Evolutionary conservation across 371 early-diverging fungal genomes (phyloP).

Genomic region (Amoeboaphelidium protococcarum): DNA sequence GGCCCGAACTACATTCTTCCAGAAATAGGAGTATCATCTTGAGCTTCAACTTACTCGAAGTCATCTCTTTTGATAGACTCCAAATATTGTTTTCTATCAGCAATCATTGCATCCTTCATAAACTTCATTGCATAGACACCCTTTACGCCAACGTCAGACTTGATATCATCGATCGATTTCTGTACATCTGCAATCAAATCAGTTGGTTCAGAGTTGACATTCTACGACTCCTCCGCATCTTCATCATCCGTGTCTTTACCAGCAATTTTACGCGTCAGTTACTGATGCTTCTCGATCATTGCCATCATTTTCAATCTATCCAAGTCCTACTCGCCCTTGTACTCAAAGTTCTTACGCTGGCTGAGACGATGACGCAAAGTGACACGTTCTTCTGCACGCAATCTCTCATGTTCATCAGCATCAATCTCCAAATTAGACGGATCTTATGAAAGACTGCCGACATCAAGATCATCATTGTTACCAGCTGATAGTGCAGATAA

Average conservation of each 20-base stretch:
- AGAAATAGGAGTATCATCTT: not conserved
- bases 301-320: conserved; percentile 60
- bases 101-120: conserved; percentile 37
- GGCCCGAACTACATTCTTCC: not conserved
- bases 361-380: conserved; percentile 65
- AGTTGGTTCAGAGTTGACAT: not conserved
- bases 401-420: not conserved
- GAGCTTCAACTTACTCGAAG: not conserved
- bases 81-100: not conserved
- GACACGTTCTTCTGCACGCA: conserved; percentile 38
- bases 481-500: conserved; percentile 3
- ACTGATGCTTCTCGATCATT: conserved; percentile 51
- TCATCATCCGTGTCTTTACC: conserved; percentile 16
- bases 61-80: conserved; percentile 6
- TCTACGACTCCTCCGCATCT: conserved; percentile 3
- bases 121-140: conserved; percentile 86
- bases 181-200: conserved; percentile 1
- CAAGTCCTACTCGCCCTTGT: too few species aligned
- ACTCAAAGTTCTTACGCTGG: too few species aligned
- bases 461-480: conserved; percentile 21
- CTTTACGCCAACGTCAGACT: too few species aligned
- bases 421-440: conserved; percentile 10
- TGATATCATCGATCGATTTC: conserved; percentile 11
- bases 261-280: conserved; percentile 47
- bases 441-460: conserved; percentile 8